Evolutionary conservation across 345 rosid species (phyloP).

Genomic region (Boechera divaricarpa): DNA sequence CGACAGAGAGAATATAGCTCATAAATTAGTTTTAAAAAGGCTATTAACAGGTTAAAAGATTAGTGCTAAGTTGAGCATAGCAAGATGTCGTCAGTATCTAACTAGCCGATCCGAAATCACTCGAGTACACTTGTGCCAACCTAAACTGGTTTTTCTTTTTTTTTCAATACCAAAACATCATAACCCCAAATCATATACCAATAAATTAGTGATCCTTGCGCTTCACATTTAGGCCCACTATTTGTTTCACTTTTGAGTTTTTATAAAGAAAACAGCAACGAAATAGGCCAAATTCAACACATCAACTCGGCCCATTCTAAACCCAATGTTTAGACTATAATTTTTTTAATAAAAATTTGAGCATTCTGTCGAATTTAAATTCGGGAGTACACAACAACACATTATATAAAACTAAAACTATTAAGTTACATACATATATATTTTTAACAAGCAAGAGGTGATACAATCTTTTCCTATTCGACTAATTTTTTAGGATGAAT

Average conservation of each 20-base stretch:
- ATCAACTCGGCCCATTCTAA: background rate
- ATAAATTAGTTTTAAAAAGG: background rate
- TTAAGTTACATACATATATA: too few species aligned
- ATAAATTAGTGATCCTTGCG: background rate
- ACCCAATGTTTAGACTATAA: background rate
- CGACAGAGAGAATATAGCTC: conserved; percentile 35
- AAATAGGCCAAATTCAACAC: background rate
- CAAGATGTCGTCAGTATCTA: conserved; percentile 16
- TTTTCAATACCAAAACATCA: conserved; percentile 11
- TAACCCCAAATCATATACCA: background rate
- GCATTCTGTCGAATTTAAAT: too few species aligned
- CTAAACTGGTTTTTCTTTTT: background rate
- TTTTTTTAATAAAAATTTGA: too few species aligned
- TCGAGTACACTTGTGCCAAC: conserved; percentile 18
- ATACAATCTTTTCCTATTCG: too few species aligned
- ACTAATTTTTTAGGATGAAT: too few species aligned
- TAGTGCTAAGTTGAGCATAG: conserved; percentile 20
- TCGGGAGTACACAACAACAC: too few species aligned
- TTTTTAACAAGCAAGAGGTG: too few species aligned
- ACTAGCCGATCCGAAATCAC: conserved; percentile 25
- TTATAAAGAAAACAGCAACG: background rate
- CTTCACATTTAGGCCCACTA: conserved; percentile 11
- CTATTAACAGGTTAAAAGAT: background rate
- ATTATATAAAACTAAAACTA: too few species aligned
- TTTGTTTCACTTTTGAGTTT: background rate